Conservation (phyloP, 139 green algal species). For the Coccomyxa sp. region DNA sequence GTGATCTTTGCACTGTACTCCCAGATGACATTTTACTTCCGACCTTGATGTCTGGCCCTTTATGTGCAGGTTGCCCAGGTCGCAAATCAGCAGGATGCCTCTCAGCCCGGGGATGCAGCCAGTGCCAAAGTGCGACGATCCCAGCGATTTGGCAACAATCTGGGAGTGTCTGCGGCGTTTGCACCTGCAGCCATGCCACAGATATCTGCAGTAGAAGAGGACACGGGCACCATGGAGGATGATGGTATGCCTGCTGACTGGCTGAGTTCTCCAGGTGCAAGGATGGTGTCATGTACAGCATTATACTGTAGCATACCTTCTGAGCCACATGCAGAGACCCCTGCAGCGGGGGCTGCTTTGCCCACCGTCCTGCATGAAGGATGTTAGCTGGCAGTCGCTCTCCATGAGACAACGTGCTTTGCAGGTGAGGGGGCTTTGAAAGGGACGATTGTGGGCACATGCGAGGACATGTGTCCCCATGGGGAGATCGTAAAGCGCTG, state of each 20-base stretch:
- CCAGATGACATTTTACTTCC: no score
- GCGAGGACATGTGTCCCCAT: constrained; percentile 68
- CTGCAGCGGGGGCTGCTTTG: no score
- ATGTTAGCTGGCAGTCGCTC: no score
- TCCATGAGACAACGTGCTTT: no score
- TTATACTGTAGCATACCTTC: no score
- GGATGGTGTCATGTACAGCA: no score
- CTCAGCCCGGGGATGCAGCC: background rate
- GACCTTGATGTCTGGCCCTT: no score
- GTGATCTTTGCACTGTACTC: no score
- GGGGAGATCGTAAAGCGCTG: constrained; percentile 45
- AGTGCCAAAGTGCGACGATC: constrained; percentile 7
- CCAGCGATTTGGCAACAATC: constrained; percentile 6
- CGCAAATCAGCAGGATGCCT: no score
- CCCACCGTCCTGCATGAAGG: no score
- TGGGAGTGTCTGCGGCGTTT: background rate
- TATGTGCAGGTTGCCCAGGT: background rate
- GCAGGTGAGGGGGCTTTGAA: background rate
- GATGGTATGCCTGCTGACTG: background rate
- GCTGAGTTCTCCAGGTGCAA: no score
- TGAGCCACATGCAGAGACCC: no score
- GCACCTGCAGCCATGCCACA: background rate
- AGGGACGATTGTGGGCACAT: constrained; percentile 11
- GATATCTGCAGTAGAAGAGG: background rate
- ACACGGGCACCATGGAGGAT: background rate